Evolutionary conservation across 2,329 filamentous ascomycete species (phyloP), one percentile per base, ranked within the genome.

Genomic region (Orbilia quercus): DNA sequence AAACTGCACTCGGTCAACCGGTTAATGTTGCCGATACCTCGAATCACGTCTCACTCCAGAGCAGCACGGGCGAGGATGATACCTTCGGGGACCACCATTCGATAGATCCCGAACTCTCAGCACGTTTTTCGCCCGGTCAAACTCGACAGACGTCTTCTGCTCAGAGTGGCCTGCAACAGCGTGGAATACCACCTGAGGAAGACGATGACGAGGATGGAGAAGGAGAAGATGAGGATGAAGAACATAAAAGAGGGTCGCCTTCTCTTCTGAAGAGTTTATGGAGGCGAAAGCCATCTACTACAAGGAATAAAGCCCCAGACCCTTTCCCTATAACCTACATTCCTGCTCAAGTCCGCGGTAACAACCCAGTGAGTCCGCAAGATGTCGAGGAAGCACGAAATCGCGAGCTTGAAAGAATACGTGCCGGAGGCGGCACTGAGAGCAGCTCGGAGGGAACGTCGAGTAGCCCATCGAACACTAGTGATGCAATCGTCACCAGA

Each of bases 271-370:
- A 60, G 34, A 66, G 47, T 23, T 14, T 73, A 2, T 73, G 54
- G 60, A 65, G 51, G 28, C 42, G 54, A 7, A 73, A 66, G 51
- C 42, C 54, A 18, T 65, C 69, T n/a, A 36, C 23, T 7, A 18
- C 40, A 1, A 40, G 28, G 6, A 23, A 4, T 18, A 65, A 55
- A 50, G 6, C 42, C 2, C 44, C 38, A n/a, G 69, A 73, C 22
- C 69, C 69, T 20, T 66, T 66, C 42, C 69, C 69, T 3, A 73
- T 73, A 34, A 73, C 69, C 11, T 73, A 73, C 20, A 65, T 73
- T 14, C 69, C 69, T 7, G 69, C 60, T 4, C 69, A 73, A 62
- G 54, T 51, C 14, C 69, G 69, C 16, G 60, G 60, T 7, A 62
- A n/a, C 40, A 57, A 54, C 50, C 69, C 69, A 1, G 54, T 73